These are phyloP conservation scores for Zymoseptoria passerinii DNA, from an alignment of 2,329 filamentous ascomycete species.

Conservation along the genomic window DNA sequence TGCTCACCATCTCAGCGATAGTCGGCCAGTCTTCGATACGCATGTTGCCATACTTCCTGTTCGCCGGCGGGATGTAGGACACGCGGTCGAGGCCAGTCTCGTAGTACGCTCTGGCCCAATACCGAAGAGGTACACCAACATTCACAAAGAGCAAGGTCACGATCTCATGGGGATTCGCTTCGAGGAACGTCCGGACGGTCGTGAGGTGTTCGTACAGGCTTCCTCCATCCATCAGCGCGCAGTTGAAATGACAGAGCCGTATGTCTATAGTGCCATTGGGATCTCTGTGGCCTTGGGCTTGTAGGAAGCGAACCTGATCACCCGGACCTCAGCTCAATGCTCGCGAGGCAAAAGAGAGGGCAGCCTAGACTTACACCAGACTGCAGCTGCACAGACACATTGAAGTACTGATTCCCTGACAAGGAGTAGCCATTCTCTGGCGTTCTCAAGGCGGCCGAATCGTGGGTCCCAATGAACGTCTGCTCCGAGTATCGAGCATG, in stretches of 20 bases:
- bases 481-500: slow-evolving; percentile 50
- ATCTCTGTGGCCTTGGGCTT: slow-evolving; percentile 21
- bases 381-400: slow-evolving; percentile 49
- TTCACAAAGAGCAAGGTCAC: slow-evolving; percentile 25
- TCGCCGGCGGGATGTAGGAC: slow-evolving; percentile 30
- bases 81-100: slow-evolving; percentile 43
- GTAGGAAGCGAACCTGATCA: slow-evolving; percentile 13
- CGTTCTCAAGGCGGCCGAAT: slow-evolving; percentile 50
- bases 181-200: slow-evolving; percentile 15
- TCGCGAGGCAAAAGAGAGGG: neutral
- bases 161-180: slow-evolving; percentile 19
- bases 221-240: slow-evolving; percentile 23
- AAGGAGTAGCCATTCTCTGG: slow-evolving; percentile 26
- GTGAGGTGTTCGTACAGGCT: slow-evolving; percentile 15
- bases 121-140: slow-evolving; percentile 38
- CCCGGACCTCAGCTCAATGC: too few species aligned
- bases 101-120: slow-evolving; percentile 41
- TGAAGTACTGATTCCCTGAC: slow-evolving; percentile 30
- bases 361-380: slow-evolving; percentile 13
- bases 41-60: slow-evolving; percentile 18
- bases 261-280: slow-evolving; percentile 16
- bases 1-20: slow-evolving; percentile 33
- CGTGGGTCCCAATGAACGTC: slow-evolving; percentile 56
- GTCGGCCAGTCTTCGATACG: slow-evolving; percentile 38
- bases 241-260: slow-evolving; percentile 23